These are phyloP conservation scores for Geum urbanum DNA, from an alignment of 306 rosid species.

Conservation along the genomic window DNA sequence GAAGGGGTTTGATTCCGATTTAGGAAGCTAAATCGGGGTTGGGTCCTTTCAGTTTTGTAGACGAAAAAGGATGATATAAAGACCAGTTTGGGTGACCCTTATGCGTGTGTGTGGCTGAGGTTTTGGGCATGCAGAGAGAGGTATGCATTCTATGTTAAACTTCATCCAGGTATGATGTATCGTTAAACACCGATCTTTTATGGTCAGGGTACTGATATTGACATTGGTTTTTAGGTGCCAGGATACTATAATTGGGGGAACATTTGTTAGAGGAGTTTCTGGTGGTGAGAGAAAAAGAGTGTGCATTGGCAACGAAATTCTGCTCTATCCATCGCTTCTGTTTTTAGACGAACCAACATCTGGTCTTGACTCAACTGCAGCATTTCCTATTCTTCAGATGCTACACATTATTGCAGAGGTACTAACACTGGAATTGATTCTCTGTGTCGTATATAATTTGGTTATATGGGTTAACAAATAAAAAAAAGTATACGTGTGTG, in stretches of 20 bases:
- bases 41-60: no score
- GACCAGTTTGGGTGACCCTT: no score
- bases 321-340: constrained; percentile 50
- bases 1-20: no score
- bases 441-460: constrained; percentile 35
- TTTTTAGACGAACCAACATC: constrained; percentile 73
- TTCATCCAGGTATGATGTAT: not conserved
- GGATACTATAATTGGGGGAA: constrained; percentile 56
- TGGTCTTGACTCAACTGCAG: constrained; percentile 62
- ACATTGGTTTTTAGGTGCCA: constrained; percentile 23
- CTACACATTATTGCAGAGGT: constrained; percentile 20
- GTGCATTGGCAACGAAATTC: constrained; percentile 59
- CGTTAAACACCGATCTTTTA: not conserved
- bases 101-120: no score
- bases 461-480: not conserved
- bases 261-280: constrained; percentile 42
- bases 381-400: constrained; percentile 17
- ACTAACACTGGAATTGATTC: constrained; percentile 20
- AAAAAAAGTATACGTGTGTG: not conserved
- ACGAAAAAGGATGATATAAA: no score
- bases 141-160: not conserved
- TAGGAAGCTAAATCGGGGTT: no score
- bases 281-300: constrained; percentile 64
- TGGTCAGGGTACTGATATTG: not conserved
- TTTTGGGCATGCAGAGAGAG: constrained; percentile 11